These are phyloP conservation scores for Pseudogymnoascus sp. DNA, from an alignment of 2,329 filamentous ascomycete genomes.

Conservation along the genomic window DNA sequence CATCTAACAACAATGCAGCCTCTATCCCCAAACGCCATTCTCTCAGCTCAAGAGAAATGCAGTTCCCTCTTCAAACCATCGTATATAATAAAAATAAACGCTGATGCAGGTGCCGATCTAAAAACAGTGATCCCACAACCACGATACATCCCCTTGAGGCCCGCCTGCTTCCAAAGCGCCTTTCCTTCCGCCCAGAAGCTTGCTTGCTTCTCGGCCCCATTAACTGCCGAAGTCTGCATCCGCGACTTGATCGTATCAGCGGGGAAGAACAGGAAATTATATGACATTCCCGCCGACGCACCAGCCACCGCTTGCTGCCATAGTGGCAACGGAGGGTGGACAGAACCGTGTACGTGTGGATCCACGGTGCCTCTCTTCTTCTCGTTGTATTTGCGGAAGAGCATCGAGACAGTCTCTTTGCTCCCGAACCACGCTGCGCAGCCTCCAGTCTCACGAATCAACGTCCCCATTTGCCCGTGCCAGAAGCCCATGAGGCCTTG, in stretches of 20 bases:
- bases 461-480: conserved; percentile 87
- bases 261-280: conserved; percentile 96
- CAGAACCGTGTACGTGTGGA: not conserved
- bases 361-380: conserved; percentile 14
- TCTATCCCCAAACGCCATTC: conserved; percentile 11
- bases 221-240: conserved; percentile 80
- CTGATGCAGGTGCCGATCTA: conserved; percentile 87
- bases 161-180: conserved; percentile 74
- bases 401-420: conserved; percentile 70
- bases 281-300: conserved; percentile 81
- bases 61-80: conserved; percentile 73
- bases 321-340: conserved; percentile 55
- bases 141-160: conserved; percentile 78
- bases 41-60: conserved; percentile 35
- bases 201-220: conserved; percentile 36
- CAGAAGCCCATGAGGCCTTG: conserved; percentile 84
- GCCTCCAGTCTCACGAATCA: conserved; percentile 89
- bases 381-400: conserved; percentile 57
- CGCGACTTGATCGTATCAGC: conserved; percentile 96
- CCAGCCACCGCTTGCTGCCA: conserved; percentile 85
- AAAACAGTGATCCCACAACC: conserved; percentile 91
- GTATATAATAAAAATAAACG: conserved; percentile 94
- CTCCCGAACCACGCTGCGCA: conserved; percentile 92
- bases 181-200: conserved; percentile 67
- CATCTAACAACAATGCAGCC: conserved; percentile 5